Conservation (phyloP, 2,329 filamentous ascomycete genomes). For the Curvularia sp. region DNA sequence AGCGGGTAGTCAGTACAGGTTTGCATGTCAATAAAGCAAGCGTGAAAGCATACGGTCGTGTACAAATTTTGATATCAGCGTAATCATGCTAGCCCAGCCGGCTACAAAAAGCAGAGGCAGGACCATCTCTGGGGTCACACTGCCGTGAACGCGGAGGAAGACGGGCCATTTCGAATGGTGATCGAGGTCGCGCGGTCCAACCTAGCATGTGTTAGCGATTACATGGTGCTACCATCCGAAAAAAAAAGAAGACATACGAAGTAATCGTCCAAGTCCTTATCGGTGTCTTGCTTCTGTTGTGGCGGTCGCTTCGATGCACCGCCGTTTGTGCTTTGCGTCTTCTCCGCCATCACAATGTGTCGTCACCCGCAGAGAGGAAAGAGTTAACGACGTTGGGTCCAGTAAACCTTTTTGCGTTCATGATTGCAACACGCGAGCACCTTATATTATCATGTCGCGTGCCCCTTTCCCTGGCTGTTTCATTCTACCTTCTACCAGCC, state of each 20-base stretch:
- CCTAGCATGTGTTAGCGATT: conserved; percentile 19
- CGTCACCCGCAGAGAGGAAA: neutral
- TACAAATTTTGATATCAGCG: conserved; percentile 56
- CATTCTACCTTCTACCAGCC: neutral
- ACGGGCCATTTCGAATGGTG: conserved; percentile 79
- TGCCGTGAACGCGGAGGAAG: conserved; percentile 77
- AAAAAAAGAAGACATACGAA: neutral
- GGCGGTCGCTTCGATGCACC: neutral
- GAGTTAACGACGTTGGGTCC: neutral
- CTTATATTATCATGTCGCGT: neutral
- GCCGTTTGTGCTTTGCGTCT: neutral
- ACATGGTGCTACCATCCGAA: neutral
- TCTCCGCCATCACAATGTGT: neutral
- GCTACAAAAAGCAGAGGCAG: conserved; percentile 70
- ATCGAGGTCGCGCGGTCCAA: conserved; percentile 71
- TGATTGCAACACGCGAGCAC: neutral
- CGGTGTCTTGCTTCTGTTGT: neutral
- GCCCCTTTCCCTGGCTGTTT: neutral
- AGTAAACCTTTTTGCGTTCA: neutral
- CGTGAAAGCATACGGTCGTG: conserved; percentile 31
- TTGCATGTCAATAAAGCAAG: neutral
- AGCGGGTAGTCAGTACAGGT: conserved; percentile 22
- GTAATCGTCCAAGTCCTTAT: neutral
- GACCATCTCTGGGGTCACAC: conserved; percentile 75
- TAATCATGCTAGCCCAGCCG: conserved; percentile 72